These are phyloP conservation scores for Wallacemonas collosoma DNA, from an alignment of 208 protist genomes.

Conservation along the genomic window DNA sequence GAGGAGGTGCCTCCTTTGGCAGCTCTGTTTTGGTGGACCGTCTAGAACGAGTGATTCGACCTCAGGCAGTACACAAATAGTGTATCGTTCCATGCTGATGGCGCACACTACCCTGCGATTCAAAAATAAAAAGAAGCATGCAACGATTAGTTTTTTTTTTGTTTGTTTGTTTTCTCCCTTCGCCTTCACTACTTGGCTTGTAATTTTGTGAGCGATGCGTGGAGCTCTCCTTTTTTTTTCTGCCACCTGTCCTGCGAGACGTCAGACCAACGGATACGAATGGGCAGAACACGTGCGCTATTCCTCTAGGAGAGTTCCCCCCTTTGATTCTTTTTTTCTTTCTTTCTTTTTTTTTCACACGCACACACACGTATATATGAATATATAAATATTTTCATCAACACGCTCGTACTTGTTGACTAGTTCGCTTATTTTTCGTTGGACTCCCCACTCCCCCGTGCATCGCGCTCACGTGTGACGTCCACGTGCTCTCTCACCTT, in stretches of 20 bases:
- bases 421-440: background rate
- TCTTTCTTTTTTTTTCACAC: constrained; percentile 12
- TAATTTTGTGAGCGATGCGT: background rate
- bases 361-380: background rate
- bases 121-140: no score
- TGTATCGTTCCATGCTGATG: background rate
- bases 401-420: background rate
- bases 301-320: background rate
- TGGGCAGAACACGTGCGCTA: background rate
- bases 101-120: background rate
- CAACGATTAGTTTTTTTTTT: constrained; percentile 10
- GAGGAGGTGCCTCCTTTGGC: no score
- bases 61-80: no score
- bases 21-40: no score
- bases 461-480: background rate
- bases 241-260: constrained; percentile 12
- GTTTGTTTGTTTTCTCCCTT: constrained; percentile 13
- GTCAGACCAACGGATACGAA: background rate
- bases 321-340: background rate
- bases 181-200: background rate
- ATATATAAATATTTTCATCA: background rate
- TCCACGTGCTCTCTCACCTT: background rate
- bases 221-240: background rate
- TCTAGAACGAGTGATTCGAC: no score
- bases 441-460: no score